These are phyloP conservation scores for Pestalotiopsis sp. DNA, from an alignment of 2,329 filamentous ascomycete genomes.

Conservation along the genomic window DNA sequence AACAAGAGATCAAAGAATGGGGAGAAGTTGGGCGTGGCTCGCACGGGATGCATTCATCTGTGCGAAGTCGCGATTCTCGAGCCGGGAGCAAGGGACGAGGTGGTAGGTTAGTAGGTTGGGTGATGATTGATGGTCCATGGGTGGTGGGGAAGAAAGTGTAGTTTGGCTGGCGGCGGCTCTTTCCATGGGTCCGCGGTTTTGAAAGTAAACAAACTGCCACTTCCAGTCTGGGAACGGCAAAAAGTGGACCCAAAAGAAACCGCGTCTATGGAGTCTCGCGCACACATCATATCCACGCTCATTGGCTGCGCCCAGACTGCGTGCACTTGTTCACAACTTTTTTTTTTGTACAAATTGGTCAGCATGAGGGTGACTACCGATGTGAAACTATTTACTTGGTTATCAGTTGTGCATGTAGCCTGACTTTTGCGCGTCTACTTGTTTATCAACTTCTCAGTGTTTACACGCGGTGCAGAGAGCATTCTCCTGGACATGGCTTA, in stretches of 20 bases:
- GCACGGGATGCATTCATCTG: not conserved
- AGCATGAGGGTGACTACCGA: no score
- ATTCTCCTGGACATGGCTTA: no score
- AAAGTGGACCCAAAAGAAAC: not conserved
- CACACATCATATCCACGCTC: not conserved
- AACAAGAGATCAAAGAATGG: not conserved
- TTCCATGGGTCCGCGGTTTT: not conserved
- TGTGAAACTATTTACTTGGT: no score
- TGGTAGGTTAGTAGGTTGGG: not conserved
- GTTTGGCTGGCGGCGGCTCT: not conserved
- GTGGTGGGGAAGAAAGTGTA: not conserved
- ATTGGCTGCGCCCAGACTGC: not conserved
- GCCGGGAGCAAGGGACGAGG: not conserved
- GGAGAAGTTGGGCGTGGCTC: not conserved
- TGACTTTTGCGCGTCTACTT: no score
- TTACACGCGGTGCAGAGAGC: no score
- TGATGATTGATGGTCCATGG: not conserved
- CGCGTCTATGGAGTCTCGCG: not conserved
- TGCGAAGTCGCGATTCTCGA: slow-evolving; percentile 5
- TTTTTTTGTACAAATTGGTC: not conserved
- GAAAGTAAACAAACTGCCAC: slow-evolving; percentile 17
- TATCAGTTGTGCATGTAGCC: no score
- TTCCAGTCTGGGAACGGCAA: slow-evolving; percentile 14
- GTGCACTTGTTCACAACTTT: not conserved
- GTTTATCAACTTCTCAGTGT: no score